These are phyloP conservation scores for Colletotrichum lupini DNA, from an alignment of 2,329 filamentous ascomycete genomes.

Conservation along the genomic window DNA sequence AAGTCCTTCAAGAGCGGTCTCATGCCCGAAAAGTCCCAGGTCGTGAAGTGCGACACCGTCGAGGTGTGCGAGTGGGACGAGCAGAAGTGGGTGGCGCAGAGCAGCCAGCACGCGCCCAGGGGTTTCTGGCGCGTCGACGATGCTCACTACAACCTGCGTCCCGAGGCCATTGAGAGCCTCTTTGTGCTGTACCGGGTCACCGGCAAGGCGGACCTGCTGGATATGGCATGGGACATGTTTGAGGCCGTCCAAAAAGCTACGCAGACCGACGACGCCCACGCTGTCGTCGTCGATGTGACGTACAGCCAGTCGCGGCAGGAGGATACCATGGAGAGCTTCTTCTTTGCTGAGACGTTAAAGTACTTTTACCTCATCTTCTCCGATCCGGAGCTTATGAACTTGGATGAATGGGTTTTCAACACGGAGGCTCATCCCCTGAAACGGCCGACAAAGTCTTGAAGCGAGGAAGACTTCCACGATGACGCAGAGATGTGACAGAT, in stretches of 20 bases:
- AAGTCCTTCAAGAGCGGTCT: constrained; percentile 58
- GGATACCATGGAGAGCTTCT: constrained; percentile 69
- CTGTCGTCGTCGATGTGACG: constrained; percentile 62
- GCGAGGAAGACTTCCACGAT: background rate
- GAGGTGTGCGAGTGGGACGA: constrained; percentile 60
- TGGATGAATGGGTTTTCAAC: constrained; percentile 75
- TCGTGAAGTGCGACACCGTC: constrained; percentile 50
- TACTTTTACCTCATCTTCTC: constrained; percentile 81
- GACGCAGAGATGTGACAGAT: background rate
- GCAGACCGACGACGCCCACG: constrained; percentile 58
- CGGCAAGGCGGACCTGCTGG: constrained; percentile 57
- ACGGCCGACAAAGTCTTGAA: constrained; percentile 17
- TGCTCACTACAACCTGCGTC: constrained; percentile 60
- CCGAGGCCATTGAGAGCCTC: constrained; percentile 65
- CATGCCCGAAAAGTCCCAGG: constrained; percentile 62
- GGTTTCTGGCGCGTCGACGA: constrained; percentile 72
- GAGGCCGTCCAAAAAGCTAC: constrained; percentile 57
- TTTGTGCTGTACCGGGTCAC: constrained; percentile 66
- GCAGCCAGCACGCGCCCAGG: constrained; percentile 47
- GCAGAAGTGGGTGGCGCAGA: constrained; percentile 36
- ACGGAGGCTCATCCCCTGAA: constrained; percentile 62
- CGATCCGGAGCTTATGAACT: constrained; percentile 68
- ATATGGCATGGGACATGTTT: constrained; percentile 67
- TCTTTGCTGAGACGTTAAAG: constrained; percentile 79
- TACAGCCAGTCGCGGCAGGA: constrained; percentile 53